A percentile compares a stretch with the other conserved stretches of the same genome.
Evolutionary conservation across 495 filamentous ascomycete species (phyloP).

Genomic region (Neurospora sp.): DNA sequence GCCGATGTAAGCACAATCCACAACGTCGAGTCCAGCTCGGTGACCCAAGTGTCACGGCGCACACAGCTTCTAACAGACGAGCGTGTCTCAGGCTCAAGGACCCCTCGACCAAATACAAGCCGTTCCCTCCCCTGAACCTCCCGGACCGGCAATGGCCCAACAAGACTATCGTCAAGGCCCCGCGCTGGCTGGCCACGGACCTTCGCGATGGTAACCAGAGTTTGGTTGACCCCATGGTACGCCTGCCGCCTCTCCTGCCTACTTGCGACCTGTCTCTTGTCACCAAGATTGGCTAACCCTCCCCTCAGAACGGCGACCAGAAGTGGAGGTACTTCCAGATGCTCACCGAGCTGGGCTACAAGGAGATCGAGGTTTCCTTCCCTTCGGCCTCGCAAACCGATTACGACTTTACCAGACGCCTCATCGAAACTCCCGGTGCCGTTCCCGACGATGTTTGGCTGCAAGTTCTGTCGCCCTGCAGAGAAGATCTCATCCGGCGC

Average conservation of each 20-base stretch:
- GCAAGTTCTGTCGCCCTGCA: constrained; percentile 88
- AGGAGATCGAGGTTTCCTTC: constrained; percentile 96
- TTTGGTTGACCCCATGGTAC: constrained; percentile 81
- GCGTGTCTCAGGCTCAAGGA: constrained; percentile 68
- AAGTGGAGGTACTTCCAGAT: constrained; percentile 94
- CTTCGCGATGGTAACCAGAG: constrained; percentile 84
- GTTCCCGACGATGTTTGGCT: constrained; percentile 92
- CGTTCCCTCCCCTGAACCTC: constrained; percentile 62
- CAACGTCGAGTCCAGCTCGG: background rate
- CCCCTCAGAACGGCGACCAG: constrained; percentile 69
- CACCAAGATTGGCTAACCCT: constrained; percentile 13
- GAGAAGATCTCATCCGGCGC: constrained; percentile 81
- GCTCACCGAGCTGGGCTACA: constrained; percentile 89
- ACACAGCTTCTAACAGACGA: constrained; percentile 7
- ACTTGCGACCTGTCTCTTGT: background rate
- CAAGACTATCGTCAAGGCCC: constrained; percentile 66
- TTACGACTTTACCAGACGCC: constrained; percentile 84
- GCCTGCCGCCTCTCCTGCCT: constrained; percentile 6
- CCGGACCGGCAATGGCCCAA: constrained; percentile 88
- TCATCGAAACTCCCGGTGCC: constrained; percentile 77
- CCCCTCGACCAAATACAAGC: constrained; percentile 85
- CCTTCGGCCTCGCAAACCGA: constrained; percentile 90
- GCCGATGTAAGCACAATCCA: constrained; percentile 25
- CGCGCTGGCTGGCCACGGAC: constrained; percentile 79
- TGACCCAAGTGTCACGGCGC: constrained; percentile 8